These are phyloP conservation scores for Acacia confusa DNA, from an alignment of 306 rosid species.

Conservation along the genomic window DNA sequence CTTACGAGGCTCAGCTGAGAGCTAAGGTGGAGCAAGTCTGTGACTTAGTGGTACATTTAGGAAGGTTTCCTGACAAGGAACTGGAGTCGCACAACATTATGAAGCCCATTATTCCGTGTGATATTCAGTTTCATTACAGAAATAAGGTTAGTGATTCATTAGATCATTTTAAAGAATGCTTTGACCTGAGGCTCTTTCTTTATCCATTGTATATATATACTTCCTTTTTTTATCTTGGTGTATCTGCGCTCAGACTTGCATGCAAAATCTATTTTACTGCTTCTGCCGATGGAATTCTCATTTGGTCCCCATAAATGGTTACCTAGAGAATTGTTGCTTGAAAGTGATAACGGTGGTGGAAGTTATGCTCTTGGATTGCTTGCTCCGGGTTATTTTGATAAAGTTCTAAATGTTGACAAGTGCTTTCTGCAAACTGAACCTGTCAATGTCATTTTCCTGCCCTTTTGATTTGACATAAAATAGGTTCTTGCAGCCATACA, in stretches of 20 bases:
- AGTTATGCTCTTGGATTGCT: conserved; percentile 77
- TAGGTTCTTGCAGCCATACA: conserved; percentile 89
- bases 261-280: conserved; percentile 20
- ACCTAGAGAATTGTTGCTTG: conserved; percentile 57
- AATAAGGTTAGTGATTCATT: conserved; percentile 63
- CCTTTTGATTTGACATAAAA: conserved; percentile 36
- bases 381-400: conserved; percentile 83
- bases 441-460: conserved; percentile 56
- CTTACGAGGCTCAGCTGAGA: conserved; percentile 78
- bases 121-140: conserved; percentile 89
- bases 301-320: conserved; percentile 81
- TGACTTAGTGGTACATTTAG: conserved; percentile 74
- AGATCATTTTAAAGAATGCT: not conserved
- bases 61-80: conserved; percentile 55
- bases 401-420: conserved; percentile 68
- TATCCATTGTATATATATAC: not conserved
- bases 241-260: not conserved
- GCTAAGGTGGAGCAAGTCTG: conserved; percentile 86
- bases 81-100: conserved; percentile 51
- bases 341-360: conserved; percentile 42
- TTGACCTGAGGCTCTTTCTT: not conserved
- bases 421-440: conserved; percentile 82
- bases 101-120: conserved; percentile 82
- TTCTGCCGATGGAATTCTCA: conserved; percentile 90
- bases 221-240: not conserved